phyloP scores from a whole-genome alignment of 2,329 filamentous ascomycete species.

The Lasiodiplodia sp. region DNA sequence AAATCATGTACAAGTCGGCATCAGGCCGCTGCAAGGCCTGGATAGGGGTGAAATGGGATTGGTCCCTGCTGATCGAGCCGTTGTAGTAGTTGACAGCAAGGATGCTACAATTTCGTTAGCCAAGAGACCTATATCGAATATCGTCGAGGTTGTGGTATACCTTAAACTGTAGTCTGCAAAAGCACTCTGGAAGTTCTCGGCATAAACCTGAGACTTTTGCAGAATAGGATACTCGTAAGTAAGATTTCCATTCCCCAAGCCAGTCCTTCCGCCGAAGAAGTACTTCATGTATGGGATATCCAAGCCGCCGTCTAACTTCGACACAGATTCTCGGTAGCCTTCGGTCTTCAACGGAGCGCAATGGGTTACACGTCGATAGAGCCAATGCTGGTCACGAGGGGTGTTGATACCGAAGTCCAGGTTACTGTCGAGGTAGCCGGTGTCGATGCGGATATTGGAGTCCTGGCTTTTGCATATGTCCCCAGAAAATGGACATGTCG shows the following conservation, averaged over 20 bases:
- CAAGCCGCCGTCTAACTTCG: neutral
- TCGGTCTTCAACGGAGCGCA: slow-evolving; percentile 32
- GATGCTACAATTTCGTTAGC: neutral
- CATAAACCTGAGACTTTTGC: neutral
- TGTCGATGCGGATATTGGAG: slow-evolving; percentile 34
- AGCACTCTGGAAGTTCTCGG: neutral
- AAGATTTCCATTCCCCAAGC: neutral
- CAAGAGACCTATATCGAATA: neutral
- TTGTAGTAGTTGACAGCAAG: neutral
- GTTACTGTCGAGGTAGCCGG: slow-evolving; percentile 34
- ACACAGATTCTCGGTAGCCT: slow-evolving; percentile 9
- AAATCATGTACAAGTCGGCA: slow-evolving; percentile 43
- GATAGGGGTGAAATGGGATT: slow-evolving; percentile 35
- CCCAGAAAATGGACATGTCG: slow-evolving; percentile 32
- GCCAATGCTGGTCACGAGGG: slow-evolving; percentile 30
- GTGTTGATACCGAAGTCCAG: slow-evolving; percentile 36
- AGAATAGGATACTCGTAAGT: neutral
- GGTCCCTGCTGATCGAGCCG: neutral
- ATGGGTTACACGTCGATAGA: slow-evolving; percentile 14
- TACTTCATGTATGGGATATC: neutral
- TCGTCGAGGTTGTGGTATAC: neutral
- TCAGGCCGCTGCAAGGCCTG: slow-evolving; percentile 39
- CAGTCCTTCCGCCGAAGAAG: neutral
- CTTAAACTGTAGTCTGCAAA: slow-evolving; percentile 1
- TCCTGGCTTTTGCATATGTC: slow-evolving; percentile 29